These are phyloP conservation scores for Malassezia psittaci DNA, from an alignment of 1,284 basidiomycete genomes.

Conservation along the genomic window DNA sequence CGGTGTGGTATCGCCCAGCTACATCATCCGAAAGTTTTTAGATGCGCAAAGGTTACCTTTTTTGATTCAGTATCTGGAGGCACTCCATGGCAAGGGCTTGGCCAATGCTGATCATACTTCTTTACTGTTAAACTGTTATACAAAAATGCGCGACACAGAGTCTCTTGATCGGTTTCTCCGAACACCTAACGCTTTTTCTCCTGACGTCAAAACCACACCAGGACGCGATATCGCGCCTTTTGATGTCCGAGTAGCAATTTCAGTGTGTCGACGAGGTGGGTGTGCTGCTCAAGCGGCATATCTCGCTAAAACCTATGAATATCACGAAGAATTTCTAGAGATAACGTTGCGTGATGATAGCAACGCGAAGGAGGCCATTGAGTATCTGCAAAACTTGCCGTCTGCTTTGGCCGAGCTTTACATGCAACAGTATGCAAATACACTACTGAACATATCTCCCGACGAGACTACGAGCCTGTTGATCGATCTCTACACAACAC, in stretches of 20 bases:
- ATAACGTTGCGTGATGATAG: constrained; percentile 88
- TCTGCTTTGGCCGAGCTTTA: constrained; percentile 54
- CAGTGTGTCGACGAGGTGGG: constrained; percentile 88
- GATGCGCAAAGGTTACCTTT: constrained; percentile 92
- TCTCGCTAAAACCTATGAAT: constrained; percentile 77
- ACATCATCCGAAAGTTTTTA: constrained; percentile 91
- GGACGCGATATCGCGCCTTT: constrained; percentile 60
- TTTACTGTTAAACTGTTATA: constrained; percentile 65
- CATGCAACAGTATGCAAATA: constrained; percentile 46
- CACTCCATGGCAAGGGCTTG: constrained; percentile 73
- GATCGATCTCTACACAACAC: constrained; percentile 50
- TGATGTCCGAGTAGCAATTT: constrained; percentile 89
- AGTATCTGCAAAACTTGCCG: constrained; percentile 67
- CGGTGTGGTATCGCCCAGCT: constrained; percentile 78
- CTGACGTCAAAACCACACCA: not conserved
- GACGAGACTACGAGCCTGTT: constrained; percentile 79
- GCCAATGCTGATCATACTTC: constrained; percentile 97
- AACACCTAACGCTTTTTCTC: not conserved
- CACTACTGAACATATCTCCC: constrained; percentile 66
- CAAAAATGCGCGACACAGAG: constrained; percentile 82
- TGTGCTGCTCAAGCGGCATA: constrained; percentile 92
- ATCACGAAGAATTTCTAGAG: constrained; percentile 82
- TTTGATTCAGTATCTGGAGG: constrained; percentile 88
- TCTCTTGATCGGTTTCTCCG: constrained; percentile 72
- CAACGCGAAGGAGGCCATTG: constrained; percentile 69